A percentile compares a stretch with the other conserved stretches of the same genome.
Evolutionary conservation across 129 eudicot genomes (phyloP).

Genomic region (Smallanthus sonchifolius): DNA sequence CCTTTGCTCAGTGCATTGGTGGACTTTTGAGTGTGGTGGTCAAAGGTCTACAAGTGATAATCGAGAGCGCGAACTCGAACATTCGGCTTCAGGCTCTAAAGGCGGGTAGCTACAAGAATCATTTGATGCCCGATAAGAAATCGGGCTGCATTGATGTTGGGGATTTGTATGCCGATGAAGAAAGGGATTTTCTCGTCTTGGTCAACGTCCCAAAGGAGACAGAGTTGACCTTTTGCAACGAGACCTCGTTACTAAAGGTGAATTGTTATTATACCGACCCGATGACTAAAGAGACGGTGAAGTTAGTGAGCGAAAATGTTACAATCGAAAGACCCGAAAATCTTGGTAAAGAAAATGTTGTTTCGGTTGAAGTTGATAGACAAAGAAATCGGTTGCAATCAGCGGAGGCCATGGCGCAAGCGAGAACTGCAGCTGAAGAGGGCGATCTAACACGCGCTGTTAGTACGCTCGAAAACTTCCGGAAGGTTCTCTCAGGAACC

Average conservation of each 20-base stretch:
- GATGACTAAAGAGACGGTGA: constrained; percentile 39
- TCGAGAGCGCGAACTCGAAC: constrained; percentile 38
- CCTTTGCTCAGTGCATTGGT: constrained; percentile 84
- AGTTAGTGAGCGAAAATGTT: constrained; percentile 41
- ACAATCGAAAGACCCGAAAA: constrained; percentile 42
- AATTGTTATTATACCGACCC: constrained; percentile 53
- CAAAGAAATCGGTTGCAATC: constrained; percentile 65
- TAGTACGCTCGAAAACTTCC: constrained; percentile 47
- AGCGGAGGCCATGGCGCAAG: constrained; percentile 65
- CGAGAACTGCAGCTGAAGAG: constrained; percentile 52
- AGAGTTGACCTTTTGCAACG: constrained; percentile 10
- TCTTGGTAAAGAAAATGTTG: constrained; percentile 28
- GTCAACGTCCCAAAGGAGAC: constrained; percentile 50
- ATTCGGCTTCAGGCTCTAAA: constrained; percentile 40
- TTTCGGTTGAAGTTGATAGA: constrained; percentile 72
- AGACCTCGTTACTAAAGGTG: constrained; percentile 53
- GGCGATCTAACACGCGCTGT: constrained; percentile 61
- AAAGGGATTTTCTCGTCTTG: constrained; percentile 59
- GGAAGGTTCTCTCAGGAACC: constrained; percentile 42
- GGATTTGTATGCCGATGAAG: constrained; percentile 84
- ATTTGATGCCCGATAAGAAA: constrained; percentile 39
- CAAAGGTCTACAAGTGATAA: constrained; percentile 53
- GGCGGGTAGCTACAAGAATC: constrained; percentile 60
- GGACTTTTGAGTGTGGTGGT: constrained; percentile 85
- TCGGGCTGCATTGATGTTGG: constrained; percentile 64